phyloP scores from a whole-genome alignment of 2,329 filamentous ascomycete species.

The Monosporascus sp. region DNA sequence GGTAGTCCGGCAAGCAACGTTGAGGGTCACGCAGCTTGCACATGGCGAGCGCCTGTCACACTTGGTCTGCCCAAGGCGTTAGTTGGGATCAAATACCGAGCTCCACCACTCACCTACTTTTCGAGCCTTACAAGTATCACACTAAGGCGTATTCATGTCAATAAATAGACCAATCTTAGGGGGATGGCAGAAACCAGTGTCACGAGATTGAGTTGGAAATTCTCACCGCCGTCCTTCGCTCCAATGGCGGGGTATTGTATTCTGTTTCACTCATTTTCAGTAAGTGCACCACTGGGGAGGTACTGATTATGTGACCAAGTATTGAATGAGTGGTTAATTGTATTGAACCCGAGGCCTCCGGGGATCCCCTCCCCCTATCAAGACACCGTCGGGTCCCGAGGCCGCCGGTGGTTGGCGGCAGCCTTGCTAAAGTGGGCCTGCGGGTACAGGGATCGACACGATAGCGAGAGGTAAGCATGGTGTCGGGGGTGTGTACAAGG shows the following conservation, averaged over 20 bases:
- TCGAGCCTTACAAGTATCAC: slow-evolving; percentile 21
- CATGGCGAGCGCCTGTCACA: slow-evolving; percentile 24
- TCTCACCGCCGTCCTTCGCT: slow-evolving; percentile 20
- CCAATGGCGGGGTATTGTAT: slow-evolving; percentile 7
- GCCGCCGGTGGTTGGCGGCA: slow-evolving; percentile 6
- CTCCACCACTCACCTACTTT: slow-evolving; percentile 13
- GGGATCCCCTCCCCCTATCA: not conserved
- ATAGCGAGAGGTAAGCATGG: not conserved
- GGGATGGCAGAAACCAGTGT: not conserved
- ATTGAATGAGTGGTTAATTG: slow-evolving; percentile 1
- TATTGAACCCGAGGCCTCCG: not conserved
- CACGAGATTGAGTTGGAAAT: not conserved
- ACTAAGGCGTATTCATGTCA: slow-evolving; percentile 9
- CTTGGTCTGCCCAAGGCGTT: slow-evolving; percentile 17
- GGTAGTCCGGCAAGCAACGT: slow-evolving; percentile 20
- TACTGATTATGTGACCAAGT: not conserved
- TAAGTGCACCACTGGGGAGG: not conserved
- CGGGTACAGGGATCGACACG: not conserved
- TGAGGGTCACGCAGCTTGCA: slow-evolving; percentile 23
- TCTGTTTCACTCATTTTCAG: slow-evolving; percentile 16
- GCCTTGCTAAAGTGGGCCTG: too few relatives aligned
- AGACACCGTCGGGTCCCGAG: slow-evolving; percentile 11
- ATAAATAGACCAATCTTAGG: not conserved
- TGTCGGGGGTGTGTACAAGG: too few relatives aligned
- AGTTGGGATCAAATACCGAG: not conserved